Base-by-base conservation (phyloP, 2,329 filamentous ascomycete species). In the Chaetomiaceae sp. region DNA sequence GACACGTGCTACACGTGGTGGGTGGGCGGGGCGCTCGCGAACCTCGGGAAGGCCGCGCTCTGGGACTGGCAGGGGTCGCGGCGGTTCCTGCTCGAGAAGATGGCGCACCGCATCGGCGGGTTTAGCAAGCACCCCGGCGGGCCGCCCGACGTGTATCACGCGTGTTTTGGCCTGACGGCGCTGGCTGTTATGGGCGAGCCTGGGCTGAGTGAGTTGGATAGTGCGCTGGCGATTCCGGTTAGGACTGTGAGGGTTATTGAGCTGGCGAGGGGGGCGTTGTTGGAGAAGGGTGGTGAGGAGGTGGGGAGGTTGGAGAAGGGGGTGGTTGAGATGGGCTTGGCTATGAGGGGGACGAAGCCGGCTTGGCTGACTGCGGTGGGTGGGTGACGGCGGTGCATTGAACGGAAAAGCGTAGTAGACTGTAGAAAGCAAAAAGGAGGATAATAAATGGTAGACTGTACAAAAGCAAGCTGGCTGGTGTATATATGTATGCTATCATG, bases 1-100 rank as follows among this genome's bases (percentile, higher is more conserved):
- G 93, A 99, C 69, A 97, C 93, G 0, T 99, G 93, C 70, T 99
- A 99, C 68, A 86, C 83, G 19, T 99, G 92, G 75, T 99, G 93
- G 93, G 89, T 88, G 0, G 77, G 78, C 4, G 89, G 82, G 2
- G 82, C 89, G 1, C 64, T 81, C 1, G 60, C 64, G 46, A 73
- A 77, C 34, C 50, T 66, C 4, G 57, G 53, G 9, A 38, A 25
- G 8, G 8, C 8, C 12, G 66, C 76, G 1, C 69, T 90, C n/a
- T 68, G 89, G 23, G 75, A 85, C 51, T 67, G 70, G 5, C 63
- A 66, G 10, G 76, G 83, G 0, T 82, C 86, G 39, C 81, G 89
- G n/a, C 77, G 78, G 43, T 97, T 93, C 68, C 74, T 99, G 12
- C 76, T 96, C 9, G 82, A 87, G 44, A 85, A 90, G 64, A 96